Evolutionary conservation across 73 alveolate genomes (phyloP).

Genomic region (Durusdinium trenchii): DNA sequence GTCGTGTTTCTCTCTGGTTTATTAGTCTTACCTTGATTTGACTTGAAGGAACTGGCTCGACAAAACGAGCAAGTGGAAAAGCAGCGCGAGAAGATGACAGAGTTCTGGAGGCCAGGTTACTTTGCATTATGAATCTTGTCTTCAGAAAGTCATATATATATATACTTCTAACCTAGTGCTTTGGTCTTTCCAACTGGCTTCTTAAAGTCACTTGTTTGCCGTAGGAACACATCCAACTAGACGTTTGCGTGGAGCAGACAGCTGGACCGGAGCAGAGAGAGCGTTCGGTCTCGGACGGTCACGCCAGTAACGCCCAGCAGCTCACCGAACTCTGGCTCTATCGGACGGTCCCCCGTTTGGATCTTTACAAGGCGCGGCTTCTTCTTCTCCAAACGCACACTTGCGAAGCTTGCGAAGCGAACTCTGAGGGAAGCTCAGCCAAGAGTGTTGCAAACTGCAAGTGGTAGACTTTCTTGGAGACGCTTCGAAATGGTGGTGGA

Average conservation of each 20-base stretch:
- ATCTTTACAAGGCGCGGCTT: slow-evolving; percentile 68
- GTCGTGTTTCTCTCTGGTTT: too few relatives aligned
- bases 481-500: neutral
- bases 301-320: slow-evolving; percentile 93
- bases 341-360: slow-evolving; percentile 77
- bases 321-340: slow-evolving; percentile 91
- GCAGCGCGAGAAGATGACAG: slow-evolving; percentile 90
- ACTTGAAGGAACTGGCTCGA: slow-evolving; percentile 67
- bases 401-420: too few relatives aligned
- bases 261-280: too few relatives aligned
- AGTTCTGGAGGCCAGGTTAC: slow-evolving; percentile 69
- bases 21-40: too few relatives aligned
- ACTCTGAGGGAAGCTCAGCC: too few relatives aligned
- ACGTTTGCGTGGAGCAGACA: too few relatives aligned
- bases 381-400: too few relatives aligned
- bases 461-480: too few relatives aligned
- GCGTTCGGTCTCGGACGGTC: too few relatives aligned
- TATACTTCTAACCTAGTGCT: neutral
- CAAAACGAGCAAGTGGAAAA: slow-evolving; percentile 89
- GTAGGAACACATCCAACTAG: too few relatives aligned
- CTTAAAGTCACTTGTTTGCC: too few relatives aligned
- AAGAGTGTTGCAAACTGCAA: too few relatives aligned
- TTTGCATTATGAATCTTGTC: neutral
- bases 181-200: neutral
- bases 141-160: neutral